phyloP scores from a whole-genome alignment of 139 green algal species.

The Chlamydomonas sp. region DNA sequence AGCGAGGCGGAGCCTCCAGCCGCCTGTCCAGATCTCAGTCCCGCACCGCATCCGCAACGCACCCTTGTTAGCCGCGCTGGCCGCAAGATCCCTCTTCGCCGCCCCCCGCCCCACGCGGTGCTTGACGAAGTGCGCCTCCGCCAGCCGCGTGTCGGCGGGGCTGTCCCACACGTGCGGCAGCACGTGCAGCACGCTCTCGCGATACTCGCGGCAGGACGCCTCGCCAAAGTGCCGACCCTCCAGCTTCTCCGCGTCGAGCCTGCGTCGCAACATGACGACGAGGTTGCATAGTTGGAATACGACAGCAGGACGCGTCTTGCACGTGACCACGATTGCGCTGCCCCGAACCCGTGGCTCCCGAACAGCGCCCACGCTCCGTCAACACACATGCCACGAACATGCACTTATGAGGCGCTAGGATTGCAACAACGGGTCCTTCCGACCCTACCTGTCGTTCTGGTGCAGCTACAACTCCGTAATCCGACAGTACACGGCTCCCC shows the following conservation, averaged over 20 bases:
- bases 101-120: constrained; percentile 59
- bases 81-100: constrained; percentile 26
- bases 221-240: constrained; percentile 86
- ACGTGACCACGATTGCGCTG: too few relatives aligned
- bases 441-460: not conserved
- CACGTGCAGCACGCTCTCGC: constrained; percentile 80
- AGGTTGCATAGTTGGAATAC: too few relatives aligned
- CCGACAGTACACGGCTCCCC: too few relatives aligned
- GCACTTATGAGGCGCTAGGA: too few relatives aligned
- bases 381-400: too few relatives aligned
- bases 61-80: not conserved
- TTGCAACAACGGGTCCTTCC: not conserved
- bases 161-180: constrained; percentile 86
- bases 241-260: constrained; percentile 73
- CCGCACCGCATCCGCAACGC: not conserved
- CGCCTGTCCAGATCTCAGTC: not conserved
- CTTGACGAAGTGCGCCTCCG: constrained; percentile 84
- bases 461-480: not conserved
- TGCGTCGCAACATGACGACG: constrained; percentile 8
- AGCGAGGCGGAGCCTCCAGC: not conserved
- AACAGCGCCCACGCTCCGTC: too few relatives aligned
- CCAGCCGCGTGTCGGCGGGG: constrained; percentile 81
- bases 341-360: too few relatives aligned
- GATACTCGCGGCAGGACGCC: constrained; percentile 93
- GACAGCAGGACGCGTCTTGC: too few relatives aligned